phyloP scores from a whole-genome alignment of 225 moss, liverwort and hornwort genomes.

The Pseudisothecium myosuroides region DNA sequence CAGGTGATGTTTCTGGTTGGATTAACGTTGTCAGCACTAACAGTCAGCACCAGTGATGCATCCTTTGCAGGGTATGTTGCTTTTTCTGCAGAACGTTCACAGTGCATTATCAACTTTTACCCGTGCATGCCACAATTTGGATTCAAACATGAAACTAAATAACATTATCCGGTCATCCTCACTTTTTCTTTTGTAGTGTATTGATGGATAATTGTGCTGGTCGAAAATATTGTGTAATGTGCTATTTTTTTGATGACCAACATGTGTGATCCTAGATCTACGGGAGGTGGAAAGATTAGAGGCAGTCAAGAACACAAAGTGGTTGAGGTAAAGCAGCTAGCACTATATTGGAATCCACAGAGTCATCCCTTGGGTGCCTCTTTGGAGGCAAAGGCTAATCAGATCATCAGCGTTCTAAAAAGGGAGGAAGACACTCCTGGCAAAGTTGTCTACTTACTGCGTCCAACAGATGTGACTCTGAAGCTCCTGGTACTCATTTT shows the following conservation, averaged over 20 bases:
- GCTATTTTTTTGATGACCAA: neutral
- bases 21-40: conserved; percentile 62
- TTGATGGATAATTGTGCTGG: neutral
- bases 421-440: conserved; percentile 29
- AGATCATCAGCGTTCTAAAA: conserved; percentile 23
- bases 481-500: conserved; percentile 55
- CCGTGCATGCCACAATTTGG: neutral
- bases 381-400: conserved; percentile 24
- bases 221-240: neutral
- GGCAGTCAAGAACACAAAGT: conserved; percentile 75
- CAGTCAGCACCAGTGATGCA: conserved; percentile 79
- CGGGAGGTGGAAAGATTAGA: conserved; percentile 43
- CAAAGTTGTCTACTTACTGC: conserved; percentile 56
- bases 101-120: neutral
- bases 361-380: conserved; percentile 43
- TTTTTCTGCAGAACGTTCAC: neutral
- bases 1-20: conserved; percentile 79
- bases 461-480: conserved; percentile 68
- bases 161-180: neutral
- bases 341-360: conserved; percentile 81
- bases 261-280: conserved; percentile 32
- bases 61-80: conserved; percentile 62
- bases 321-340: conserved; percentile 68
- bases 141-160: neutral
- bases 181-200: neutral